Percentiles rank a stretch among this genome's conserved stretches.
phyloP scores from a whole-genome alignment of 352 stramenopile genomes.

The Ophiocytium majus region DNA sequence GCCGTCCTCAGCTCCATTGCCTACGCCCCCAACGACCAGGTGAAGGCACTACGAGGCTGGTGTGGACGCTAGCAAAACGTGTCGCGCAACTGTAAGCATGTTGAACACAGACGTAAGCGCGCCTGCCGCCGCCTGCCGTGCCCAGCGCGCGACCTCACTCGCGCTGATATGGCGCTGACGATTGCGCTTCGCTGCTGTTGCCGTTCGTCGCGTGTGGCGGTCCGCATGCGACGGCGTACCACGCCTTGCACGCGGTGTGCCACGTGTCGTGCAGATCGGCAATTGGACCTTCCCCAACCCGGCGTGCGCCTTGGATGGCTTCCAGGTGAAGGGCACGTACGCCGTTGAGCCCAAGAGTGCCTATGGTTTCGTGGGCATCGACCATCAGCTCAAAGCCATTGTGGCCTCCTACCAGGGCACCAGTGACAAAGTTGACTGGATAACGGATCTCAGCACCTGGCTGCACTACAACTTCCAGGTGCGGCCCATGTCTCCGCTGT shows the following conservation, averaged over 20 bases:
- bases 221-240: no score
- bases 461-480: slow-evolving; percentile 24
- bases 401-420: slow-evolving; percentile 9
- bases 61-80: no score
- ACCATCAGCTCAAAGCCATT: background rate
- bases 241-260: no score
- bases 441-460: slow-evolving; percentile 44
- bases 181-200: no score
- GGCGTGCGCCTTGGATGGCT: background rate
- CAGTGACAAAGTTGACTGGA: slow-evolving; percentile 5
- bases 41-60: no score
- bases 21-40: background rate
- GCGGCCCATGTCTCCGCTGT: background rate
- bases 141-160: no score
- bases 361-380: slow-evolving; percentile 12
- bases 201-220: no score
- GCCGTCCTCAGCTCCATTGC: background rate
- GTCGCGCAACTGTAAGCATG: no score
- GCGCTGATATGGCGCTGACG: no score
- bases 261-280: background rate
- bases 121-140: no score
- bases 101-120: no score
- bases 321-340: background rate
- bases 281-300: slow-evolving; percentile 16
- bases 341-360: background rate